Evolutionary conservation across 1,284 basidiomycete genomes (phyloP).

Genomic region (Exobasidium cylindrosporum): DNA sequence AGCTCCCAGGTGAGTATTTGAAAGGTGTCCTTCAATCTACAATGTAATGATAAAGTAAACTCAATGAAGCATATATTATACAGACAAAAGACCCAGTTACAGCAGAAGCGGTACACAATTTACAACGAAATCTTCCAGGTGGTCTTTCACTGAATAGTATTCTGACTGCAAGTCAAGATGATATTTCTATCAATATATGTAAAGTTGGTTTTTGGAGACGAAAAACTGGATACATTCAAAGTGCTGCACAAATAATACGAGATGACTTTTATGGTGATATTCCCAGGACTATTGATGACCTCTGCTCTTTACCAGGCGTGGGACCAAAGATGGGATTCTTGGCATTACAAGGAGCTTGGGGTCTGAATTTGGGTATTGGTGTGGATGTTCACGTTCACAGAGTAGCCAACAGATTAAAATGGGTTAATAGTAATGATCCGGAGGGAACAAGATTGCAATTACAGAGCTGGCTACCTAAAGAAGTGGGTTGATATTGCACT

Average conservation of each 20-base stretch:
- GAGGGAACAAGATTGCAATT: slow-evolving; percentile 67
- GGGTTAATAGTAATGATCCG: slow-evolving; percentile 84
- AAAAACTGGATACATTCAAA: slow-evolving; percentile 64
- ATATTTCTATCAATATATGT: slow-evolving; percentile 71
- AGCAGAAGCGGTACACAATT: slow-evolving; percentile 73
- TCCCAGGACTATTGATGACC: slow-evolving; percentile 40
- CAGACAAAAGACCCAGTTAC: slow-evolving; percentile 79
- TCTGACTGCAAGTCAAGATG: slow-evolving; percentile 64
- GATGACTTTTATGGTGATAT: slow-evolving; percentile 41
- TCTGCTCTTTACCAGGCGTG: slow-evolving; percentile 48
- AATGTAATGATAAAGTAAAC: not conserved
- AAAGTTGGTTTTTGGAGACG: slow-evolving; percentile 92
- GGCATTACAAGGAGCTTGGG: slow-evolving; percentile 77
- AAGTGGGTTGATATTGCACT: slow-evolving; percentile 1
- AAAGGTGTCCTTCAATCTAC: not conserved
- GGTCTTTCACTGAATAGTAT: slow-evolving; percentile 73
- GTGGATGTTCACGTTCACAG: slow-evolving; percentile 95
- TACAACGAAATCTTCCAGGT: slow-evolving; percentile 72
- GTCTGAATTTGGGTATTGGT: slow-evolving; percentile 86
- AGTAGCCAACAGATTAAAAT: slow-evolving; percentile 85
- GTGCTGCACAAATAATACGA: slow-evolving; percentile 29
- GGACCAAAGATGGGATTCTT: slow-evolving; percentile 56
- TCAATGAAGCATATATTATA: not conserved
- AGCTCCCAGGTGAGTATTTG: slow-evolving; percentile 61
- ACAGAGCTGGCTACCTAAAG: slow-evolving; percentile 47